Evolutionary conservation across 805 yeast species (phyloP).

Genomic region (Pichia scutulata): DNA sequence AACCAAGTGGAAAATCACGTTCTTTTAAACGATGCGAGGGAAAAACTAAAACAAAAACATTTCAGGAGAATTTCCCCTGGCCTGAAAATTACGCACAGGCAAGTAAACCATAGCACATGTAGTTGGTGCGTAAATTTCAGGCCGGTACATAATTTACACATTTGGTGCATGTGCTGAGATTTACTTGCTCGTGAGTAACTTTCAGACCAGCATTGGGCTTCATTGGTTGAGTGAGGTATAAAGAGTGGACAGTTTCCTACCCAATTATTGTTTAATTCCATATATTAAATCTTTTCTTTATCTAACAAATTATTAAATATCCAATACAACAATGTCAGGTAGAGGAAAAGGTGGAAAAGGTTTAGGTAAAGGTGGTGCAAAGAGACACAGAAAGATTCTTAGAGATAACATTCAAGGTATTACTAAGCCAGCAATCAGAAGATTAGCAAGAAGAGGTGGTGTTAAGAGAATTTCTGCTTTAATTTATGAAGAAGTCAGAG

Average conservation of each 20-base stretch:
- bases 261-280: neutral
- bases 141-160: neutral
- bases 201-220: neutral
- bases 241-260: neutral
- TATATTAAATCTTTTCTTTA: slow-evolving; percentile 2
- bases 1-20: neutral
- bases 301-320: slow-evolving; percentile 14
- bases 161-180: neutral
- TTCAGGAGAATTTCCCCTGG: neutral
- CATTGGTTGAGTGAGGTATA: neutral
- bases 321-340: slow-evolving; percentile 69
- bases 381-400: slow-evolving; percentile 98
- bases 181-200: neutral
- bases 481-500: slow-evolving; percentile 98
- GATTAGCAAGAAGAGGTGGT: slow-evolving; percentile 99
- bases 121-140: neutral
- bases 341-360: slow-evolving; percentile 99
- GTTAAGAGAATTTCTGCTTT: slow-evolving; percentile 99
- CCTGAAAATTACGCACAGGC: neutral
- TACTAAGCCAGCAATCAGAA: slow-evolving; percentile 99
- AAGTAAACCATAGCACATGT: neutral
- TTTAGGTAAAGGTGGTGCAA: slow-evolving; percentile 99
- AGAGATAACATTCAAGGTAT: slow-evolving; percentile 99
- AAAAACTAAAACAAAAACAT: neutral
- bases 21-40: neutral